Evolutionary conservation across 2,329 filamentous ascomycete species (phyloP).

Genomic region (Talaromyces amestolkiae): DNA sequence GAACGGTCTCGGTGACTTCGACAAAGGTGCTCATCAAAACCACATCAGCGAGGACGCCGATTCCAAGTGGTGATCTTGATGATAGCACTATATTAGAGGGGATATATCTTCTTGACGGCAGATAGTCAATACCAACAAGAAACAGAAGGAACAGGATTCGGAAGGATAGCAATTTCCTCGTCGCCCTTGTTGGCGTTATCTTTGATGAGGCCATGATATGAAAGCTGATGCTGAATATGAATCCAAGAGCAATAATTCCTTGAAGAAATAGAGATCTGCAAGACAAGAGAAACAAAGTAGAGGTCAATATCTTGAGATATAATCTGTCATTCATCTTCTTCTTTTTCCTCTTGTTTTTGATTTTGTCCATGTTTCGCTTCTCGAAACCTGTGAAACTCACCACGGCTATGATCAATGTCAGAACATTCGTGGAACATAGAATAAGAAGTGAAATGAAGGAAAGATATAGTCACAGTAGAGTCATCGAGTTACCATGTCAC

Average conservation of each 20-base stretch:
- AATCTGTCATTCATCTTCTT: neutral
- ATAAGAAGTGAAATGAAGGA: neutral
- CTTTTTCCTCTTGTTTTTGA: neutral
- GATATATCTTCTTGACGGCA: neutral
- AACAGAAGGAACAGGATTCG: neutral
- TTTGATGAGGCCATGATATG: neutral
- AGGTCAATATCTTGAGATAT: neutral
- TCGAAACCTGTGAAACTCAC: neutral
- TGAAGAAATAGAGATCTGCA: no score
- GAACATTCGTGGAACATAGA: neutral
- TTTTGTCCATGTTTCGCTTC: neutral
- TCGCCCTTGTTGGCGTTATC: neutral
- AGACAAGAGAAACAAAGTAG: neutral
- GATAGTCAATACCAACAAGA: neutral
- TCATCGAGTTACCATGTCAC: neutral
- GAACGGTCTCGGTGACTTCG: constrained; percentile 14
- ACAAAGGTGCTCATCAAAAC: constrained; percentile 11
- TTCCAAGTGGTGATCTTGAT: neutral
- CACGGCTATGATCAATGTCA: neutral
- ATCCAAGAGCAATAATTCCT: neutral
- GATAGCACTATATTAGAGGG: neutral
- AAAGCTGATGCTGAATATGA: neutral
- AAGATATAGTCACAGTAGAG: neutral
- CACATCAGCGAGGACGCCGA: constrained; percentile 4
- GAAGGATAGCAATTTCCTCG: neutral